These are phyloP conservation scores for Acanthochlamys bracteata DNA, from an alignment of 106 monocot genomes.

Conservation along the genomic window DNA sequence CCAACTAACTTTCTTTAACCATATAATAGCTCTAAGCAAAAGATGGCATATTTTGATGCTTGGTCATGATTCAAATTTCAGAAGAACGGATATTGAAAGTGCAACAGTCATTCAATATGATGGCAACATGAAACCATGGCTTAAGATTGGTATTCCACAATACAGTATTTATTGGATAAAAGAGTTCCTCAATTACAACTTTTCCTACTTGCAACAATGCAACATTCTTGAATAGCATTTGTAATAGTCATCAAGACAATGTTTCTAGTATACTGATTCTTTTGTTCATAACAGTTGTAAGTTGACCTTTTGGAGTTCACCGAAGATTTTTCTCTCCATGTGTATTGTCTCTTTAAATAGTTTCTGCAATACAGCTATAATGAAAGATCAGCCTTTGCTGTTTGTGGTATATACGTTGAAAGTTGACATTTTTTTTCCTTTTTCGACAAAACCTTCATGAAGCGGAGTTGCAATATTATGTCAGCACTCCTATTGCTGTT, in stretches of 20 bases:
- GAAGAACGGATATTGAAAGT: constrained; percentile 36
- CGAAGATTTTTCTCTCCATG: not conserved
- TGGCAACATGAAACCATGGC: constrained; percentile 84
- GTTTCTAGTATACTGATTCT: not conserved
- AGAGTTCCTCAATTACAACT: constrained; percentile 44
- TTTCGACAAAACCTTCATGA: constrained; percentile 1
- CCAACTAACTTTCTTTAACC: constrained; percentile 74
- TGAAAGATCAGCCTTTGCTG: not conserved
- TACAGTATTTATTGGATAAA: constrained; percentile 66
- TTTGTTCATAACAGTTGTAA: not conserved
- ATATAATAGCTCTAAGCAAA: constrained; percentile 40
- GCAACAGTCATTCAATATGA: constrained; percentile 70
- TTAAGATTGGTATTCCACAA: constrained; percentile 54
- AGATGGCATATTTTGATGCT: constrained; percentile 68
- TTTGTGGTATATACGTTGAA: too few species aligned
- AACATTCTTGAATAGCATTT: constrained; percentile 51
- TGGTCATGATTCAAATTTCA: constrained; percentile 28
- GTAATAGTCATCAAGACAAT: not conserved
- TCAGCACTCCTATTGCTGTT: too few species aligned
- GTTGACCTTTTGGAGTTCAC: not conserved
- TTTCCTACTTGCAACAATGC: constrained; percentile 61
- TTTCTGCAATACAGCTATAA: not conserved
- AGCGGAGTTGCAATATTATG: too few species aligned
- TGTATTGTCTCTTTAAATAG: not conserved
- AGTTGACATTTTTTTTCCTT: not conserved